These are phyloP conservation scores for Candida anglica DNA, from an alignment of 805 yeast genomes.

Conservation along the genomic window DNA sequence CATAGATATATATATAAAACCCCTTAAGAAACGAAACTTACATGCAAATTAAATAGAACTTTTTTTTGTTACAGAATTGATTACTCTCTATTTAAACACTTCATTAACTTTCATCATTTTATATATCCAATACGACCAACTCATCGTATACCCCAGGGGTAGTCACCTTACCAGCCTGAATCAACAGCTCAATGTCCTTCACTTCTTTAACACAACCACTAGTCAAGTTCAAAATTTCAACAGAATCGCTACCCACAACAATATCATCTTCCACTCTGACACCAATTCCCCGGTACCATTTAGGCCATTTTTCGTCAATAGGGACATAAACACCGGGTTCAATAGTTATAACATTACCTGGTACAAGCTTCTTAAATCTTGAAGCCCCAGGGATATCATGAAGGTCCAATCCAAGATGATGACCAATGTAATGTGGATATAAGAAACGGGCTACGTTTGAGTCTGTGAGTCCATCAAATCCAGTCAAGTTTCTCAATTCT, in stretches of 20 bases:
- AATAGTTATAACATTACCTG: constrained; percentile 84
- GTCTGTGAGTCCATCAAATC: constrained; percentile 51
- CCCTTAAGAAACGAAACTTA: not conserved
- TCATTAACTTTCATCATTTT: no score
- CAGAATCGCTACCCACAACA: constrained; percentile 62
- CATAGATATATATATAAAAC: not conserved
- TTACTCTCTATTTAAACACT: no score
- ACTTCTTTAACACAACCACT: constrained; percentile 85
- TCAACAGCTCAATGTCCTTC: constrained; percentile 70
- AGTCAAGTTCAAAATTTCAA: constrained; percentile 55
- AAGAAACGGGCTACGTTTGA: constrained; percentile 49
- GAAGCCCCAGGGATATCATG: constrained; percentile 74
- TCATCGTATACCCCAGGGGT: constrained; percentile 41
- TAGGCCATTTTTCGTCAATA: constrained; percentile 65
- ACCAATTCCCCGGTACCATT: constrained; percentile 81
- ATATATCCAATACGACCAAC: constrained; percentile 23
- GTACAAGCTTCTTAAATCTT: constrained; percentile 47
- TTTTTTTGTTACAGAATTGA: no score
- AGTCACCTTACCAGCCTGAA: constrained; percentile 52
- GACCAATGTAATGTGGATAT: constrained; percentile 96
- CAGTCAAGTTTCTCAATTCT: constrained; percentile 66
- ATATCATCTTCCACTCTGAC: constrained; percentile 94
- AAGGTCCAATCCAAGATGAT: constrained; percentile 88
- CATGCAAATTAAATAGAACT: no score
- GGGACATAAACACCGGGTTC: constrained; percentile 97